A percentile compares a stretch with the other conserved stretches of the same genome.
Conservation (phyloP, 805 yeast species). For the Schizosaccharomyces osmophilus region DNA sequence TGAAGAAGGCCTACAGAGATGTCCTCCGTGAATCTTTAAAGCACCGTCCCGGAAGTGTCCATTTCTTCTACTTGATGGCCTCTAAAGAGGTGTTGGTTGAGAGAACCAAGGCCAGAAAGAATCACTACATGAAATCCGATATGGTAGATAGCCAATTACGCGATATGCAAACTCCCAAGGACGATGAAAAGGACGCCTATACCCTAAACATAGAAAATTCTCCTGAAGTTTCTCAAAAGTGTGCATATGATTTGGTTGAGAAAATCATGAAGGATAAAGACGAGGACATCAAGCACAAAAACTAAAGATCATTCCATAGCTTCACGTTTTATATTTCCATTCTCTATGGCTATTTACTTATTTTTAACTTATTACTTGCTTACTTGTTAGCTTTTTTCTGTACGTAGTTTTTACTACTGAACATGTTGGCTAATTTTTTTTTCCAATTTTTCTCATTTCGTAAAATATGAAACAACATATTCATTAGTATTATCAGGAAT, state of each 20-base stretch:
- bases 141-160: slow-evolving; percentile 10
- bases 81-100: slow-evolving; percentile 31
- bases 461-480: too few species aligned
- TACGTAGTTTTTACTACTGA: too few species aligned
- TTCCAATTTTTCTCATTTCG: too few species aligned
- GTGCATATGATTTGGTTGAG: not conserved
- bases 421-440: too few species aligned
- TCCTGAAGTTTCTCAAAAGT: not conserved
- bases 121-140: slow-evolving; percentile 49
- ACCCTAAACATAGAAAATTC: not conserved
- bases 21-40: slow-evolving; percentile 20
- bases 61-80: slow-evolving; percentile 46
- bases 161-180: slow-evolving; percentile 7
- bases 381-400: too few species aligned
- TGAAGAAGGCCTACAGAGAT: slow-evolving; percentile 52
- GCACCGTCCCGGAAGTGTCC: slow-evolving; percentile 17
- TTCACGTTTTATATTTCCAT: too few species aligned
- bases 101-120: slow-evolving; percentile 39
- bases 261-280: not conserved
- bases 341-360: too few species aligned
- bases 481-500: too few species aligned
- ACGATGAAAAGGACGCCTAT: not conserved
- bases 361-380: too few species aligned
- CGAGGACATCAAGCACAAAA: not conserved
- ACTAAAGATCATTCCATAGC: too few species aligned